phyloP scores from a whole-genome alignment of 1,284 basidiomycete species.

The Rhodofomes roseus region DNA sequence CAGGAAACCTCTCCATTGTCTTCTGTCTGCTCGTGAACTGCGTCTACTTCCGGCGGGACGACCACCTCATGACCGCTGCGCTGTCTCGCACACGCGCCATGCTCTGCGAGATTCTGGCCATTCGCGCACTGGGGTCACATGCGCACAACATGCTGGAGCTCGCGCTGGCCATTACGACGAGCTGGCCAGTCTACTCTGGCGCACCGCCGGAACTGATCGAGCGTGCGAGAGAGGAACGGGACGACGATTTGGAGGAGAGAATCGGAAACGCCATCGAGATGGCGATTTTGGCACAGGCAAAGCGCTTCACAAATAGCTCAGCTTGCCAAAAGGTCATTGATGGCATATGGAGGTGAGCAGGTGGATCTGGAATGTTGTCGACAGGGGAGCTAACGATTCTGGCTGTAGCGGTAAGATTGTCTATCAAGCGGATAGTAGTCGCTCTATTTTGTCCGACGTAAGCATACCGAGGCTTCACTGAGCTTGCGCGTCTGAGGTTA shows the following conservation, averaged over 20 bases:
- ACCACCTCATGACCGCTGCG: constrained; percentile 59
- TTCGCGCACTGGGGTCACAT: constrained; percentile 75
- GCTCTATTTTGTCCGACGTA: constrained; percentile 85
- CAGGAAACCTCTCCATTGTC: constrained; percentile 71
- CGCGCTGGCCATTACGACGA: constrained; percentile 78
- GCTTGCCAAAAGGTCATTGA: constrained; percentile 87
- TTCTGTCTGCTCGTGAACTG: constrained; percentile 90
- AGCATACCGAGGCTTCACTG: constrained; percentile 23
- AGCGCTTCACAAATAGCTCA: constrained; percentile 82
- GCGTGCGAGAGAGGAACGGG: constrained; percentile 66
- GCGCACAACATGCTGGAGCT: constrained; percentile 76
- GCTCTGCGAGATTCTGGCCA: constrained; percentile 89
- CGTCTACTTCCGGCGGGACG: constrained; percentile 79
- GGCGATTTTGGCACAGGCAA: constrained; percentile 83
- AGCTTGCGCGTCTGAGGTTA: not conserved
- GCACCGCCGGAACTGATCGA: constrained; percentile 64
- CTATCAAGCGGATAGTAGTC: constrained; percentile 82
- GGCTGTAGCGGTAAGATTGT: constrained; percentile 75
- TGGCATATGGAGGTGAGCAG: constrained; percentile 67
- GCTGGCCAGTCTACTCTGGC: constrained; percentile 84
- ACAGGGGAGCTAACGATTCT: not conserved
- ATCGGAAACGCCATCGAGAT: constrained; percentile 90
- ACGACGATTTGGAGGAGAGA: constrained; percentile 71
- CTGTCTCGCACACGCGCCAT: constrained; percentile 75
- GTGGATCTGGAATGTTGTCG: not conserved